Conservation (phyloP, 31 red algal species). For the Endocladia muricata region DNA sequence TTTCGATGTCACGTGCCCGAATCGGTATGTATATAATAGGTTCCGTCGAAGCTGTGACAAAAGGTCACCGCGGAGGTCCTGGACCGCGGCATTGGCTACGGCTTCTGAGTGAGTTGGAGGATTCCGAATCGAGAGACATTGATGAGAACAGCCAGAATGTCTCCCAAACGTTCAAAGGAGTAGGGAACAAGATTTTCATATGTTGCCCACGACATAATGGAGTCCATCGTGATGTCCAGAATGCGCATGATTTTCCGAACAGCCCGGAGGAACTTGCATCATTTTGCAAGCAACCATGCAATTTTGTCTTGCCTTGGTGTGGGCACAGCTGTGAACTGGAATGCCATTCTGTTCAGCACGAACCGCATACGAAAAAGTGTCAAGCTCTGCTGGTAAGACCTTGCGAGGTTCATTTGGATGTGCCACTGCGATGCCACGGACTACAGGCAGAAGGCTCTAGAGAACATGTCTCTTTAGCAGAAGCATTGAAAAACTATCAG, state of each 20-base stretch:
- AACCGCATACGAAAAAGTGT: slow-evolving; percentile 20
- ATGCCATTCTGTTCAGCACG: slow-evolving; percentile 20
- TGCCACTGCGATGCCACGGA: slow-evolving; percentile 17
- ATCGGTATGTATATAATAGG: slow-evolving; percentile 58
- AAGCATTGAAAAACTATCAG: background rate
- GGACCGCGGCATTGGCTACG: slow-evolving; percentile 44
- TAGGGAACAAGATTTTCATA: slow-evolving; percentile 27
- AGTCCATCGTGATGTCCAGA: background rate
- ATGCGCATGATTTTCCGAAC: slow-evolving; percentile 8
- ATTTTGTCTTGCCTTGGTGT: slow-evolving; percentile 38
- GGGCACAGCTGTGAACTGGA: slow-evolving; percentile 19
- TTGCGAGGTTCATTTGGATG: slow-evolving; percentile 9
- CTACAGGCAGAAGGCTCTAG: background rate
- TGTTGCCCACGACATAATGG: slow-evolving; percentile 45
- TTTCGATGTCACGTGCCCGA: slow-evolving; percentile 37
- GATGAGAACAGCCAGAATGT: background rate
- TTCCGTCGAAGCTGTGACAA: slow-evolving; percentile 31
- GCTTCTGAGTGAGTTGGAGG: slow-evolving; percentile 19
- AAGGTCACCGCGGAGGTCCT: slow-evolving; percentile 2
- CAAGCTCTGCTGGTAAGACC: slow-evolving; percentile 10
- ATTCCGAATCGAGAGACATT: background rate
- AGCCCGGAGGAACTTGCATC: background rate
- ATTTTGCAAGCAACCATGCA: slow-evolving; percentile 25
- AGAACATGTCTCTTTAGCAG: background rate
- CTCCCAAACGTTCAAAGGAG: no score